A percentile compares a stretch with the other conserved stretches of the same genome.
These are phyloP conservation scores for Botrytis pseudocinerea DNA, from an alignment of 2,329 filamentous ascomycete genomes.

Conservation along the genomic window DNA sequence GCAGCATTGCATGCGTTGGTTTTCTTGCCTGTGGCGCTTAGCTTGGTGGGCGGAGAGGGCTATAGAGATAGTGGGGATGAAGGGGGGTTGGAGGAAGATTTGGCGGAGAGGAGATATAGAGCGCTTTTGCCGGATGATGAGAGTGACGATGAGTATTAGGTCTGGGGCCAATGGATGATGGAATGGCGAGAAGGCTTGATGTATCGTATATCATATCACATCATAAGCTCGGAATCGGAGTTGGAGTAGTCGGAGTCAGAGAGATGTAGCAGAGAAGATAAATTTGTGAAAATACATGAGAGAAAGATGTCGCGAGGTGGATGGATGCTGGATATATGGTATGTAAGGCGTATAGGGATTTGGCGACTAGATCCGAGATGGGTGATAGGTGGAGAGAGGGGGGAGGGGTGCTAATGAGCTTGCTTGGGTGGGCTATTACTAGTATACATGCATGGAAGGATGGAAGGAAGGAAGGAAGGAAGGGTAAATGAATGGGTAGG, in stretches of 20 bases:
- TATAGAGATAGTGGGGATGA: conserved; percentile 87
- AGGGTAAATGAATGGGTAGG: neutral
- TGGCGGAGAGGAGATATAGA: conserved; percentile 76
- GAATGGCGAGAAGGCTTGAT: no score
- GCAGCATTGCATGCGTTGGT: conserved; percentile 86
- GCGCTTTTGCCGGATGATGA: conserved; percentile 78
- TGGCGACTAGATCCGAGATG: neutral
- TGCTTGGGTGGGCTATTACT: neutral
- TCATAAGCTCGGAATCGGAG: neutral
- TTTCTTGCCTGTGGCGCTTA: conserved; percentile 87
- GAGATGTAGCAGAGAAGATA: neutral
- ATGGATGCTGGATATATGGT: neutral
- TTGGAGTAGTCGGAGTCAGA: neutral
- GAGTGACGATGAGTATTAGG: conserved; percentile 47
- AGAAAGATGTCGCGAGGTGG: neutral
- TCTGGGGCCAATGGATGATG: neutral
- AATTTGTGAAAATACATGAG: neutral
- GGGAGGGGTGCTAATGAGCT: neutral
- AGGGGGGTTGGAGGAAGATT: conserved; percentile 84
- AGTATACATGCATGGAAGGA: neutral
- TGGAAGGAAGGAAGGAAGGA: neutral
- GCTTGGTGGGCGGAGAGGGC: conserved; percentile 79
- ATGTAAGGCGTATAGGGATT: neutral
- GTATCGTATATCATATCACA: neutral
- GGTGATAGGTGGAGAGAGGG: no score